Evolutionary conservation across 2,329 filamentous ascomycete genomes (phyloP), one percentile per base, ranked within the genome.

Genomic region (Passalora sequoiae): DNA sequence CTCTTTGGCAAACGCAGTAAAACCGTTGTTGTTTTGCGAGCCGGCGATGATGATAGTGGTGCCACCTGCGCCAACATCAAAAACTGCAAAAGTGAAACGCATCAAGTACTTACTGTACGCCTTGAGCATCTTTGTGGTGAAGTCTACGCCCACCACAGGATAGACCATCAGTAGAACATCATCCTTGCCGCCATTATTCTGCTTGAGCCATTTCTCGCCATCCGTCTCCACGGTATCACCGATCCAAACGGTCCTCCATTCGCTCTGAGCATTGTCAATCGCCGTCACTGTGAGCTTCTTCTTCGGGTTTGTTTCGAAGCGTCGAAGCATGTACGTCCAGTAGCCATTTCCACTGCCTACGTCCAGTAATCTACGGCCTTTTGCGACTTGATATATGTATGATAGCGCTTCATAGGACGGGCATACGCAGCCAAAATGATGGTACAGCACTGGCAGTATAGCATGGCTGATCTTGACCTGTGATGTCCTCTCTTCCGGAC

Each of bases 341-440:
- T 88, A 89, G 8, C 83, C 84, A 59, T 83, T 85, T 2, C 84
- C 84, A 40, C 75, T 80, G 3, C 83, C 84, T 28, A 87, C 66
- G 53, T 88, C 84, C 7, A 83, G 67, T 6, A 88, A 69, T 9
- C 70, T 61, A 4, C 75, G 68, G 1, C 71, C 72, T 4, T 53
- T 56, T 31, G 76, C 72, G 2, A 85, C 61, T 36, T 74, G 68
- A 25, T 72, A 73, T 22, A 88, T 71, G 16, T 83, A 68, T 49
- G 75, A 69, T 9, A 89, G 67, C 1, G 76, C 71, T 55, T 86
- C 81, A 61, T 83, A 82, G 7, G 76, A 78, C 0, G 84, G 84
- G 15, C 80, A 80, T 1, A 77, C 76, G 65, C 84, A 89, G 38
- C 83, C 83, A 62, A 88, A 88, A 64, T 89, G 84, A 66, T 88